Conservation (phyloP, 768 basidiomycete genomes). For the Amanita pallidorosea region DNA sequence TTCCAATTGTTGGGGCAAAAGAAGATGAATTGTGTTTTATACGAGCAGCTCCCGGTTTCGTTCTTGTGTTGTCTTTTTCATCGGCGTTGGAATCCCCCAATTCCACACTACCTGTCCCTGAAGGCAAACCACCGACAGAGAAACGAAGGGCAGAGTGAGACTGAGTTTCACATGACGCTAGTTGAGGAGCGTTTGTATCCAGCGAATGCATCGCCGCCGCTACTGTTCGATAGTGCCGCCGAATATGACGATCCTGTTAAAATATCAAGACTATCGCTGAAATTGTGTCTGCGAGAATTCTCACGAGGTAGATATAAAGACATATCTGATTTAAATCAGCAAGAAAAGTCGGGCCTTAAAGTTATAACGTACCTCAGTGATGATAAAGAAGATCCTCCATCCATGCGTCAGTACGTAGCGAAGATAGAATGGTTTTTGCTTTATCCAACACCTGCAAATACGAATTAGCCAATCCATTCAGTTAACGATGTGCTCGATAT, state of each 20-base stretch:
- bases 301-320: constrained; percentile 1
- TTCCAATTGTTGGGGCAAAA: no score
- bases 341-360: background rate
- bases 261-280: background rate
- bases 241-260: constrained; percentile 1
- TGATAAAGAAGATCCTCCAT: constrained; percentile 8
- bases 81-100: background rate
- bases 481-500: background rate
- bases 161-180: background rate
- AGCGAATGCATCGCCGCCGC: background rate
- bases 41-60: background rate
- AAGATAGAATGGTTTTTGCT: constrained; percentile 4
- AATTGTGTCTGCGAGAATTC: background rate
- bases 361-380: constrained; percentile 13
- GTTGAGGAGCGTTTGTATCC: background rate
- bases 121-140: background rate
- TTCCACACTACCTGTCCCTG: background rate
- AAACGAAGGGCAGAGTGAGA: background rate
- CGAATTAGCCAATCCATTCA: background rate
- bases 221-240: background rate
- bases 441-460: constrained; percentile 7
- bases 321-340: background rate
- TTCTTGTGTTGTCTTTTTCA: background rate
- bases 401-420: constrained; percentile 9
- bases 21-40: no score